These are phyloP conservation scores for Aquilaria agallochum DNA, from an alignment of 441 rosid species.

Conservation along the genomic window DNA sequence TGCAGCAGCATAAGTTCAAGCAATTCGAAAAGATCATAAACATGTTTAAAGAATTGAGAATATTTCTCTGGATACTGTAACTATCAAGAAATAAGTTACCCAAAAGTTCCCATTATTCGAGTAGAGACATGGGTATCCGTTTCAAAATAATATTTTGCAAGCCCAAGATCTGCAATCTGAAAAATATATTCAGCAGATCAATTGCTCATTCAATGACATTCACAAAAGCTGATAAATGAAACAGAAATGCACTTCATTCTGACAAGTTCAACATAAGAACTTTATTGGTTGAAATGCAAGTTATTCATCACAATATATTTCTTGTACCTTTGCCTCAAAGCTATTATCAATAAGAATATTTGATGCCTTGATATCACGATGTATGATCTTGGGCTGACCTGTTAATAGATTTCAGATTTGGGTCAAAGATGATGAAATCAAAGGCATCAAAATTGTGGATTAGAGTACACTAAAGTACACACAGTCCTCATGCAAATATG, in stretches of 20 bases:
- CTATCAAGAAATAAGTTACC: slow-evolving; percentile 27
- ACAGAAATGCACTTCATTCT: too few species aligned
- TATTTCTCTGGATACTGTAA: not conserved
- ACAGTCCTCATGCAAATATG: slow-evolving; percentile 73
- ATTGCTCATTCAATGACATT: too few species aligned
- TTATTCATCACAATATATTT: too few species aligned
- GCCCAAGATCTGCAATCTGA: slow-evolving; percentile 85
- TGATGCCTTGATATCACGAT: slow-evolving; percentile 70
- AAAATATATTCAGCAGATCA: not conserved
- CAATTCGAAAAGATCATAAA: not conserved
- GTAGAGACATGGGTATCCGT: slow-evolving; percentile 67
- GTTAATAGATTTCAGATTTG: slow-evolving; percentile 13
- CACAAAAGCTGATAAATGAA: too few species aligned
- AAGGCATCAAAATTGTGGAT: too few species aligned
- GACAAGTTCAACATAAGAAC: too few species aligned
- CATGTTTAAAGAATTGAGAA: not conserved
- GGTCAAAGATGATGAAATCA: not conserved
- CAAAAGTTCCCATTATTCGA: slow-evolving; percentile 69
- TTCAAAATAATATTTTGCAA: slow-evolving; percentile 52
- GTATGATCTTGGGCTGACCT: slow-evolving; percentile 72
- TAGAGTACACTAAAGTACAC: slow-evolving; percentile 16
- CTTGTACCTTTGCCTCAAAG: slow-evolving; percentile 58
- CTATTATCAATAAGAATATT: slow-evolving; percentile 57
- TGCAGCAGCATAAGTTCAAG: slow-evolving; percentile 4
- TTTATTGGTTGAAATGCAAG: too few species aligned